Evolutionary conservation across 441 rosid genomes (phyloP).

Genomic region (Rhodomyrtus psidioides): DNA sequence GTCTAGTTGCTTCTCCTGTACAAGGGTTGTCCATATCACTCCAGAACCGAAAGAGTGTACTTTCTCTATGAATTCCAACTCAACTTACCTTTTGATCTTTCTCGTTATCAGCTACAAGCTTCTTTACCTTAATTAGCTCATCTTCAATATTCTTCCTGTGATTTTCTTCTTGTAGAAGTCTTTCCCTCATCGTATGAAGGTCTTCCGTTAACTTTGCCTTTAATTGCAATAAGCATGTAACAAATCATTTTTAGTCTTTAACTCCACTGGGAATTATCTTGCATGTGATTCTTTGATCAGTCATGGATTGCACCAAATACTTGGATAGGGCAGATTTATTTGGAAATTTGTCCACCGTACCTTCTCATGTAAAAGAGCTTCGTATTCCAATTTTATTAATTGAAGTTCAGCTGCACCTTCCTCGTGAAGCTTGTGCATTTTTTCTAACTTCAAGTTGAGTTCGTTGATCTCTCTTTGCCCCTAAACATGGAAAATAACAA

Average conservation of each 20-base stretch:
- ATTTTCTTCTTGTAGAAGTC: conserved; percentile 62
- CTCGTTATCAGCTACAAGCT: conserved; percentile 44
- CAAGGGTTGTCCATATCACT: neutral
- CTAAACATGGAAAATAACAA: conserved; percentile 27
- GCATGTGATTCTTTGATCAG: neutral
- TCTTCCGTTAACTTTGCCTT: conserved; percentile 63
- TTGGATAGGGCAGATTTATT: neutral
- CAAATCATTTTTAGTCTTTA: neutral
- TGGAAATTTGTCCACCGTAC: conserved; percentile 20
- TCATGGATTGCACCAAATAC: neutral
- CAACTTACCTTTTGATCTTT: conserved; percentile 43
- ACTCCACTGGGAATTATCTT: neutral
- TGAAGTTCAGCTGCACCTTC: conserved; percentile 46
- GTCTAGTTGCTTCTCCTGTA: conserved; percentile 42
- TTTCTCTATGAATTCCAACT: neutral
- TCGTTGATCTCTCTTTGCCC: conserved; percentile 42
- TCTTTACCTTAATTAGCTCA: conserved; percentile 60
- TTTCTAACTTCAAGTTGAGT: conserved; percentile 41
- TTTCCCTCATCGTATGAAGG: conserved; percentile 43
- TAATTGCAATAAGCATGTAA: neutral
- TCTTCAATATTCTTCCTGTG: conserved; percentile 57
- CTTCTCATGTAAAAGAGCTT: conserved; percentile 54
- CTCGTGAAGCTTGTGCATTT: conserved; percentile 42
- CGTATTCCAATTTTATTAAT: conserved; percentile 45
- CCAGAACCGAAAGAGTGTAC: neutral